Evolutionary conservation across 805 yeast genomes (phyloP), one percentile per base, ranked within the genome.

Genomic region (Pichia deserticola): DNA sequence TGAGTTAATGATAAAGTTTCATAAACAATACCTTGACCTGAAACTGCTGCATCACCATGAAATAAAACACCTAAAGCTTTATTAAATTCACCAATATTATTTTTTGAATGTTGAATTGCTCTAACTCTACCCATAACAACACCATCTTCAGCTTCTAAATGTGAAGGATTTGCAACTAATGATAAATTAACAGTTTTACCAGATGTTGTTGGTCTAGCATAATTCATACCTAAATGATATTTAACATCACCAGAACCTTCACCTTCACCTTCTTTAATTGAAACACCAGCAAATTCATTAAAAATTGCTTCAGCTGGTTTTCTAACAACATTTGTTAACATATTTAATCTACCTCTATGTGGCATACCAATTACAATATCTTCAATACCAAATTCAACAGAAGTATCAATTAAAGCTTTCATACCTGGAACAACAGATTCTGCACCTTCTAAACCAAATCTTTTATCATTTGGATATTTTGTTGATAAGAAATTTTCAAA

Each of bases 201-300:
- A 30, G 96, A 86, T 42, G 97, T 95, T 50, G 99, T 93, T 69
- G 99, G 99, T 76, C 99, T 86, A 68, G 84, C 88, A 77, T 90
- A 93, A 77, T 93, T 92, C 97, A 93, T 92, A 77, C 99, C 99
- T 73, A 93, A 79, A 71, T 93, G 99, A 77, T 93, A 93, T 74
- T 93, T 93, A 63, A 93, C 99, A 73, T 93, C 99, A 72, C 99
- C 99, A 33, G 97, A 88, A 60, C 98, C 98, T 73, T 90, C 97
- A 60, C 98, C 98, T 73, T 90, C 97, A 69, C 89, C 96, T 60
- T 84, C 81, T 61, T 85, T 84, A 8, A 42, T 60, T 62, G 84
- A 80, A 36, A 95, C 84, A 55, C 99, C 99, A 48, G 89, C 78
- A 69, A 93, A 93, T 76, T 93, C 99, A 47, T 95, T 83, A 71